Base-by-base conservation (phyloP, 108 stramenopile species). In the Cyclotella choctawhatcheeana region DNA sequence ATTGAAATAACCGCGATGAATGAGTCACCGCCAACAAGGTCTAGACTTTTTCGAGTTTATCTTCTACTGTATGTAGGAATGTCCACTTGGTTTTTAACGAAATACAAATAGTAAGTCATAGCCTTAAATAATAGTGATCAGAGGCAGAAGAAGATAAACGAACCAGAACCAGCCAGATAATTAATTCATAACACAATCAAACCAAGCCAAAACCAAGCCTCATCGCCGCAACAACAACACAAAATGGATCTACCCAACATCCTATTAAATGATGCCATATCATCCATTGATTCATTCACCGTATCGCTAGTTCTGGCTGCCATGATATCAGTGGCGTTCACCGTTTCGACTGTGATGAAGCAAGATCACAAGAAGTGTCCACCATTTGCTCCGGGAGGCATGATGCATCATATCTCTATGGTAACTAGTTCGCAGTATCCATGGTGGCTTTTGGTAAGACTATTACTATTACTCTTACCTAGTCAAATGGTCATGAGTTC, bases 391-490 rank as follows among this genome's bases (percentile, higher is more conserved):
- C 47, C 47, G 4, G 47, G 47, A 17, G 47, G 47, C 47, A 48
- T 48, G 47, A 4, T 48, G 8, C 47, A 48, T 17, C 47, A 48
- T 48, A n/a, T 48, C 16, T n/a, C 12, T 4, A 48, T 48, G 47
- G 17, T 48, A n/a, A 48, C 47, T n/a, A n/a, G 16, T 48, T 48
- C 47, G 18, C 16, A 48, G 8, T 48, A 48, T n/a, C 47, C 47
- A 4, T 48, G 47, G 47, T 48, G 47, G 47, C 16, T 48, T 4
- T 48, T 48, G 47, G 47, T 48, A n/a, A 48, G 47, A n/a, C n/a
- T 10, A 6, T 40, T 40, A 40, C 12, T 40, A 40, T 40, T 6
- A 10, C 12, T 40, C 8, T 40, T 12, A 10, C 37, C 37, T 6
- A 40, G 12, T 6, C 12, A 40, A 6, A 40, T 12, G 12, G n/a